phyloP scores from a whole-genome alignment of 352 stramenopile genomes.

The Stramenopiles sp. region DNA sequence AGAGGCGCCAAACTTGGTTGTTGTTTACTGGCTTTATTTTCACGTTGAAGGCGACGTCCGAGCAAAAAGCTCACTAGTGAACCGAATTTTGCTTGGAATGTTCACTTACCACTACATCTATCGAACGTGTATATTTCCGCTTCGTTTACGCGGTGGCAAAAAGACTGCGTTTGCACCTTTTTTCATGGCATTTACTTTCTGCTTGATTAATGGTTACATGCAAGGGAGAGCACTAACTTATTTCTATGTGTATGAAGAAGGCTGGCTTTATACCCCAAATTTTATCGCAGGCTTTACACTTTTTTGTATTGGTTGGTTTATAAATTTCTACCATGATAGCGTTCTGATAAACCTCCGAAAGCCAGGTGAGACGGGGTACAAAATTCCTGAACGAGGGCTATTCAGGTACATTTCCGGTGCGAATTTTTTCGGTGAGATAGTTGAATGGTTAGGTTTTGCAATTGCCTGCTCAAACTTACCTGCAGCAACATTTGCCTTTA shows the following conservation, averaged over 20 bases:
- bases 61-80: constrained; percentile 16
- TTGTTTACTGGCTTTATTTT: constrained; percentile 17
- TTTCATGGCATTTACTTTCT: constrained; percentile 30
- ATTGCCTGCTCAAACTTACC: constrained; percentile 29
- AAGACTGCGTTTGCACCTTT: constrained; percentile 34
- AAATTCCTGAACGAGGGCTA: constrained; percentile 36
- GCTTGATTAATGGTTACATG: constrained; percentile 34
- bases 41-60: not conserved
- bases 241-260: constrained; percentile 21
- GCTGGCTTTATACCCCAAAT: constrained; percentile 20
- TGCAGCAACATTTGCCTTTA: constrained; percentile 33
- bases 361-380: constrained; percentile 38
- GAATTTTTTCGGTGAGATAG: constrained; percentile 50
- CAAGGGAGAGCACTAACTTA: constrained; percentile 22
- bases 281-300: constrained; percentile 31
- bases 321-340: constrained; percentile 36
- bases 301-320: constrained; percentile 28
- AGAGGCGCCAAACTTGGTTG: constrained; percentile 19
- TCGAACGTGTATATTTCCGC: constrained; percentile 41
- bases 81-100: constrained; percentile 28
- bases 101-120: constrained; percentile 48
- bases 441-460: constrained; percentile 51
- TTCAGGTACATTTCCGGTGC: constrained; percentile 42
- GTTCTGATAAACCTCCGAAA: constrained; percentile 35
- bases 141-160: constrained; percentile 32